A percentile compares a stretch with the other conserved stretches of the same genome.
Conservation (phyloP, 2,329 filamentous ascomycete species). For the Aspergillus puulaauensis region DNA sequence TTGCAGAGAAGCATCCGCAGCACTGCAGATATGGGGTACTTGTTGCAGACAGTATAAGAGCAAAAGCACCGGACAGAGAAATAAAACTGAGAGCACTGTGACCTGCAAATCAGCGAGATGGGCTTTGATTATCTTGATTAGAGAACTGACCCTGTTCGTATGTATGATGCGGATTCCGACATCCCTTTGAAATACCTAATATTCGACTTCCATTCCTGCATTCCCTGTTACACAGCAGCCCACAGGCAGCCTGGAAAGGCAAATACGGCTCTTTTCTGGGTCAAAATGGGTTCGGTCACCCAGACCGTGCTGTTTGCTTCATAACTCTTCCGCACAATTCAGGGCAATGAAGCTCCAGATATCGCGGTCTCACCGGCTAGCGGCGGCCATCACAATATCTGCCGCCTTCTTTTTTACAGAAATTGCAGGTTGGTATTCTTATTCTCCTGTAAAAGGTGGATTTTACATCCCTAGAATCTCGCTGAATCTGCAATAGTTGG, state of each 20-base stretch:
- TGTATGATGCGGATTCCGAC: not conserved
- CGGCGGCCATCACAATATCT: conserved; percentile 30
- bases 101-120: no score
- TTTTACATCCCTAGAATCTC: not conserved
- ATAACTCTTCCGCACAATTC: not conserved
- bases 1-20: no score
- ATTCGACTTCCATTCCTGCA: not conserved
- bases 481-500: conserved; percentile 50
- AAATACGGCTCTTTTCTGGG: not conserved
- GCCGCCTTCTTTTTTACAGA: conserved; percentile 33
- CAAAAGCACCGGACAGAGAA: not conserved
- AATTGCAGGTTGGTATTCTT: conserved; percentile 26
- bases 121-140: no score
- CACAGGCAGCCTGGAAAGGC: not conserved
- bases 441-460: not conserved
- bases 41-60: not conserved
- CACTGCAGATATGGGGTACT: not conserved
- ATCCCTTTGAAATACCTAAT: not conserved
- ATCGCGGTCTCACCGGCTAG: conserved; percentile 31
- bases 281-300: not conserved
- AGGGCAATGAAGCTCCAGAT: conserved; percentile 24
- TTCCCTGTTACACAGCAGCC: not conserved
- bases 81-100: not conserved
- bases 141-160: not conserved
- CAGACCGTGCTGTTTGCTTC: not conserved